phyloP scores from a whole-genome alignment of 2,329 filamentous ascomycete species.

The Cytospora piceae region DNA sequence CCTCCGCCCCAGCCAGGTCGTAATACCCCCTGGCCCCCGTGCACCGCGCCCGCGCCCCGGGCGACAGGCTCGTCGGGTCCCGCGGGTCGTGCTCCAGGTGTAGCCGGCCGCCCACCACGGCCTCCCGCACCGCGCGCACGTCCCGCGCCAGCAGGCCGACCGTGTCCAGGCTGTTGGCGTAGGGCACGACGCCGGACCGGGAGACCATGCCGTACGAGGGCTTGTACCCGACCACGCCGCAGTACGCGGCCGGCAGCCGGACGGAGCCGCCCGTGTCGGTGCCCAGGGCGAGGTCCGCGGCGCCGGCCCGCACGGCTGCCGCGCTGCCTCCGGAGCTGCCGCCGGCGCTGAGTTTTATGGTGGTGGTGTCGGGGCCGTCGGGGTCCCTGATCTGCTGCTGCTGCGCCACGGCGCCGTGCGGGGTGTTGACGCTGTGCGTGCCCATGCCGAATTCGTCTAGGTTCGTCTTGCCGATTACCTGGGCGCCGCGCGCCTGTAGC shows the following conservation, averaged over 20 bases:
- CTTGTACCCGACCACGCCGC: constrained; percentile 82
- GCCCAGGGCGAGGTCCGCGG: constrained; percentile 70
- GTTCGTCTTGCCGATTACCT: constrained; percentile 80
- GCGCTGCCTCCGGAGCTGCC: constrained; percentile 95
- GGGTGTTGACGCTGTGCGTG: constrained; percentile 40
- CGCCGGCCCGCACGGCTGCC: constrained; percentile 71
- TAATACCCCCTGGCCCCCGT: constrained; percentile 38
- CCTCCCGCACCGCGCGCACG: constrained; percentile 53
- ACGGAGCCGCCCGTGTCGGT: constrained; percentile 95
- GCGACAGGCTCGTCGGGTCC: constrained; percentile 75
- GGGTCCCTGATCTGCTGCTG: too few relatives aligned
- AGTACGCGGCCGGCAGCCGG: constrained; percentile 84
- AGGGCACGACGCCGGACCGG: constrained; percentile 83
- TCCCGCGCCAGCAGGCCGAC: constrained; percentile 73
- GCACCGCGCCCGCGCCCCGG: constrained; percentile 56
- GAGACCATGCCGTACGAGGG: constrained; percentile 89
- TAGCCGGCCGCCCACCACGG: constrained; percentile 56
- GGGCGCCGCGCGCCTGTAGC: constrained; percentile 64
- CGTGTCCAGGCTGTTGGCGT: constrained; percentile 91
- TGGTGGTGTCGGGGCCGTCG: constrained; percentile 29
- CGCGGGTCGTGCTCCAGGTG: constrained; percentile 61
- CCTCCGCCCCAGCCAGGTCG: constrained; percentile 13
- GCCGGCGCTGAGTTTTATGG: constrained; percentile 65
- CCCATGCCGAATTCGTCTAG: constrained; percentile 69
- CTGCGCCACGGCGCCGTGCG: constrained; percentile 36